Evolutionary conservation across 2,329 filamentous ascomycete genomes (phyloP), one percentile per base, ranked within the genome.

Genomic region (Botrytis tulipae): DNA sequence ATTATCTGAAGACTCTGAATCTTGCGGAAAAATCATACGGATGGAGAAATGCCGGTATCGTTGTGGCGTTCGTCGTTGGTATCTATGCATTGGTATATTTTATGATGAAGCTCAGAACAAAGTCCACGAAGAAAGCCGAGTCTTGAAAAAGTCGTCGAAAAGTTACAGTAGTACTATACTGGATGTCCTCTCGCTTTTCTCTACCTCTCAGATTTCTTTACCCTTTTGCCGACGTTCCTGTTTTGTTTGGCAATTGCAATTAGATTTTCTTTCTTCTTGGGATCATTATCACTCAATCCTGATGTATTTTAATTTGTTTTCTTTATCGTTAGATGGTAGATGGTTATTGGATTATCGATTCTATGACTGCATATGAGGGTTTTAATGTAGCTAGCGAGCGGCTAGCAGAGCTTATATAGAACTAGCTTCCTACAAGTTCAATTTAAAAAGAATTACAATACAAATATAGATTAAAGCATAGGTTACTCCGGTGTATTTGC

Each of bases 41-140:
- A 0, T 93, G 91, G 91, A 85, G 91, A 70, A 85, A 93, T 80
- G 88, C 88, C 0, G 91, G 79, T 1, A 85, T 86, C 60, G 84
- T 83, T 16, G 83, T 82, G 10, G 75, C 85, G 2, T 85, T 85
- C 75, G 84, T 81, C 60, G 77, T 84, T 69, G 80, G 79, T 2
- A 82, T 81, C 4, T 86, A 86, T 74, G 81, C 78, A 8, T 73
- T 84, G 71, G 84, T 86, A 1, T 85, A 83, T 76, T 51, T 84
- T n/a, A 82, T 86, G 81, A 86, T 85, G 84, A 86, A 85, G 78
- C 75, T 85, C 59, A 79, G 84, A 74, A 85, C 83, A 60, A 86
- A 85, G 79, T 82, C 82, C 74, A 84, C 82, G 29, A 85, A 85
- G 80, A 85, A 81, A 70, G 84, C 84, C 25, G 73, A 76, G 12